Base-by-base conservation (phyloP, 202 grass and related monocot genomes). In the Setaria viridis region DNA sequence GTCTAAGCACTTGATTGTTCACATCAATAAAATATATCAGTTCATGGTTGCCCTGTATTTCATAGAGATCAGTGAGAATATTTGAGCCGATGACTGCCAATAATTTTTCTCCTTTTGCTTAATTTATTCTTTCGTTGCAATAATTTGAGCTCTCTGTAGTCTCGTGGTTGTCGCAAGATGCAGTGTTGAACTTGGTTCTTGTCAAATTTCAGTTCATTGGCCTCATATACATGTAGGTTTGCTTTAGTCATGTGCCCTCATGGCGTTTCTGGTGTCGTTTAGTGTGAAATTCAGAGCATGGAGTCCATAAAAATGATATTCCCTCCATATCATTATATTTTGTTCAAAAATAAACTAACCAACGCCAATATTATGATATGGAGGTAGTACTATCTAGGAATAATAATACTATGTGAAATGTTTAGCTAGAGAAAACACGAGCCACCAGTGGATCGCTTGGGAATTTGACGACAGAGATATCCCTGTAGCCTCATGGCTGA, bases 1-100 rank as follows among this genome's bases (percentile, higher is more conserved):
- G 91, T 99, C 69, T 99, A 94, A 89, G 76, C 63, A 13, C 25
- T 73, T 17, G 45, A 54, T 82, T 19, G 4, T 54, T 70, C 45
- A 14, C 57, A 65, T 47, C 35, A 55, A 17, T 48, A 29, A 54
- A 54, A 70, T 20, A 15, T 75, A 49, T 80, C 37, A 76, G 70
- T 11, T 82, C 64, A 59, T 85, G 32, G 76, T 67, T 81, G 16
- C 58, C 77, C 70, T 70, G 3, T 14, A 55, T 76, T 51, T 5
- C 7, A 2, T 75, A 37, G 85, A 72, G 32, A 57, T 25, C 30
- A 21, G 41, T 57, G 37, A 39, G 48, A 65, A 49, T 71, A 59
- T 65, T 73, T 77, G 50, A 72, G 65, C 60, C 5, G 56, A 58
- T 77, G 77, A 49, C 16, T 82, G 72, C 89, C 17, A 88, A 85